These are phyloP conservation scores for Ustilago cynodontis DNA, from an alignment of 1,284 basidiomycete species.

Conservation along the genomic window DNA sequence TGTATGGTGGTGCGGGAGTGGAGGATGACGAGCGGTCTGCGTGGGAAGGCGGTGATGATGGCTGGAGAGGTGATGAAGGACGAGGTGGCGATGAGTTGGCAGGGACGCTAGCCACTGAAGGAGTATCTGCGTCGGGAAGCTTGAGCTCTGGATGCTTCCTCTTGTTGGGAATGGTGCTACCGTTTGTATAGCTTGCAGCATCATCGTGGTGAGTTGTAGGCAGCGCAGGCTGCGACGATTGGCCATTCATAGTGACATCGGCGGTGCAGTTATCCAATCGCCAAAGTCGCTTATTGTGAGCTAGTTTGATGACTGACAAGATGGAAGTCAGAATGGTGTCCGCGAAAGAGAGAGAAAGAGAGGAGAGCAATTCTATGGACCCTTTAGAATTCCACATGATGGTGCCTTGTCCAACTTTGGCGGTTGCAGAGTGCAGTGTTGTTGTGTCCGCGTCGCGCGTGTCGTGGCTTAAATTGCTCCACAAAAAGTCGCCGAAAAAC, in stretches of 20 bases:
- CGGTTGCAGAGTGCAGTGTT: background rate
- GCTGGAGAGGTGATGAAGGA: constrained; percentile 12
- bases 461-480: constrained; percentile 26
- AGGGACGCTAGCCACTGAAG: background rate
- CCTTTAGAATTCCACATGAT: constrained; percentile 28
- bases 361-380: background rate
- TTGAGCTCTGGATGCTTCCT: constrained; percentile 35
- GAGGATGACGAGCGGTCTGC: constrained; percentile 28
- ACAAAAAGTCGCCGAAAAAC: background rate
- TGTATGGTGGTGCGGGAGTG: constrained; percentile 26
- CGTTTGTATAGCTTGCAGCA: background rate
- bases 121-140: constrained; percentile 12
- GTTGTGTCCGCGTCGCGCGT: constrained; percentile 27
- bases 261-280: background rate
- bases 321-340: background rate
- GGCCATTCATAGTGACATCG: constrained; percentile 17
- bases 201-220: background rate
- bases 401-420: background rate
- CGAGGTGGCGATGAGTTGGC: constrained; percentile 18
- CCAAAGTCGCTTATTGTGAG: background rate
- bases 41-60: constrained; percentile 9
- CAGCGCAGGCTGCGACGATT: background rate
- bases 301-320: background rate
- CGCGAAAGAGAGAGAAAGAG: background rate
- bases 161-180: constrained; percentile 18